phyloP scores from a whole-genome alignment of 2,329 filamentous ascomycete genomes.

The Aspergillus sp. region DNA sequence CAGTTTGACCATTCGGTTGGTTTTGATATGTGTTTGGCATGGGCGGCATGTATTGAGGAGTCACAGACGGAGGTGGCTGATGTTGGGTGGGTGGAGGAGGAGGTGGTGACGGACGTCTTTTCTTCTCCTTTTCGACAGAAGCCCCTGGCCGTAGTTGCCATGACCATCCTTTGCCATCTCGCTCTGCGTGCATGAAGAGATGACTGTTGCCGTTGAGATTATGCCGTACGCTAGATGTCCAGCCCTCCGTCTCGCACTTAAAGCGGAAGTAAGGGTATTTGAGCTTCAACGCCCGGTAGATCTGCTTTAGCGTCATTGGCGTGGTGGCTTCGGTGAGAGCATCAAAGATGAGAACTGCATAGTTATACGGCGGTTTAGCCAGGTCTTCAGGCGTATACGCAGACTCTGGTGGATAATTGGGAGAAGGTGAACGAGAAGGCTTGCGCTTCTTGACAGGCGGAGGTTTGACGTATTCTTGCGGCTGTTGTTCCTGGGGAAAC shows the following conservation, averaged over 20 bases:
- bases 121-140: constrained; percentile 60
- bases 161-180: constrained; percentile 62
- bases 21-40: constrained; percentile 32
- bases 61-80: constrained; percentile 24
- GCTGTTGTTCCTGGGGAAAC: constrained; percentile 36
- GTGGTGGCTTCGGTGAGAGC: constrained; percentile 57
- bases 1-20: constrained; percentile 27
- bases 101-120: constrained; percentile 50
- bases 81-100: constrained; percentile 38
- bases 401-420: constrained; percentile 58
- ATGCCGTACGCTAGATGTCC: constrained; percentile 67
- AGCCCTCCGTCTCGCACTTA: constrained; percentile 64
- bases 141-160: constrained; percentile 62
- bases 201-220: constrained; percentile 59
- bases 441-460: constrained; percentile 52
- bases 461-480: constrained; percentile 44
- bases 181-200: constrained; percentile 61
- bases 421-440: constrained; percentile 59
- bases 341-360: constrained; percentile 64
- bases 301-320: constrained; percentile 64
- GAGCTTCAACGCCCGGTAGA: constrained; percentile 63
- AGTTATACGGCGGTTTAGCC: constrained; percentile 61
- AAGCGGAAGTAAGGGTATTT: constrained; percentile 63
- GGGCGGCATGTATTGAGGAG: constrained; percentile 38
- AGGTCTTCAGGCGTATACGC: constrained; percentile 64